Evolutionary conservation across 371 early-diverging fungal genomes (phyloP), one percentile per base, ranked within the genome.

Genomic region (Entomophthora muscae): DNA sequence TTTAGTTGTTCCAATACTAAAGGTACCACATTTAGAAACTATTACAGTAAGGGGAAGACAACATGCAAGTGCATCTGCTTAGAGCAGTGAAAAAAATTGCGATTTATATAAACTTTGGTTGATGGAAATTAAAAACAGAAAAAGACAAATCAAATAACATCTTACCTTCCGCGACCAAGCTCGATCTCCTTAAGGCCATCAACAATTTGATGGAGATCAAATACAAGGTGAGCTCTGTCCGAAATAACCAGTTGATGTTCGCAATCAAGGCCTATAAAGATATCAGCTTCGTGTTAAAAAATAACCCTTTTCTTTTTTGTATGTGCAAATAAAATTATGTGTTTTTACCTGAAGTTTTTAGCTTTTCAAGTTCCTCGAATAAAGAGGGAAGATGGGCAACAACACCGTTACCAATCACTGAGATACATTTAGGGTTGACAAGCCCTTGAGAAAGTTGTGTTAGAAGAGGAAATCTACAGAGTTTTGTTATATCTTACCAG

Each of bases 121-220:
- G n/a, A n/a, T n/a, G n/a, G n/a, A n/a, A n/a, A n/a, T n/a, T n/a
- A n/a, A n/a, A n/a, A n/a, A n/a, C n/a, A n/a, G n/a, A n/a, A n/a
- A n/a, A n/a, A n/a, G n/a, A n/a, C n/a, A n/a, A n/a, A n/a, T n/a
- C n/a, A n/a, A n/a, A n/a, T n/a, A n/a, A n/a, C n/a, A n/a, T 66
- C 32, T 31, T 29, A 52, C 52, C 57, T 57, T 24, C 89, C 90
- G 66, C 87, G 83, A 33, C 90, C 92, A 26, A 95, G 78, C 73
- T 95, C 95, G 64, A 78, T 78, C 75, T 97, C 98, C 74, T 90
- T 90, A 67, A 97, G 73, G 30, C 94, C 93, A 75, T 97, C 98
- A 63, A 91, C 88, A 64, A 81, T 82, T 75, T 95, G 96, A 71
- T 97, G 96, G 68, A 91, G 82, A 72, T 95, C 93, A 73, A 97